Percentiles rank a stretch among this genome's conserved stretches.
These are phyloP conservation scores for Metschnikowia noctiluminum DNA, from an alignment of 805 yeast species.

Conservation along the genomic window DNA sequence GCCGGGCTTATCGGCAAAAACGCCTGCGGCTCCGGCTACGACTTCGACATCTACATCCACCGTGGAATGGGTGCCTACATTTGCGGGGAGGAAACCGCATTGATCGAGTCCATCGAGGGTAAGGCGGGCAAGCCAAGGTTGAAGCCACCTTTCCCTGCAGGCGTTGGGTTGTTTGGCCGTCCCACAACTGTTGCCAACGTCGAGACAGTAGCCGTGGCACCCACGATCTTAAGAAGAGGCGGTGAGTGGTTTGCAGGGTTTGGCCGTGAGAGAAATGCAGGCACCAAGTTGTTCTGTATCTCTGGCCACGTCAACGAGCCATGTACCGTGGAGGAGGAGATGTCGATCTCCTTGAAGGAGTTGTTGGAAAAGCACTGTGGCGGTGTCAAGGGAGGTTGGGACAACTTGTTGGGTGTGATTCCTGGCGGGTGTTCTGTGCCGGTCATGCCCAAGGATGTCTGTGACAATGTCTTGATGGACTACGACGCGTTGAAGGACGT, in stretches of 20 bases:
- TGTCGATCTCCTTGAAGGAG: slow-evolving; percentile 84
- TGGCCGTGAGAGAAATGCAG: slow-evolving; percentile 82
- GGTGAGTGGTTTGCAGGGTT: slow-evolving; percentile 82
- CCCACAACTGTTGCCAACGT: slow-evolving; percentile 91
- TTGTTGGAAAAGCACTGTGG: slow-evolving; percentile 87
- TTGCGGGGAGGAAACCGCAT: slow-evolving; percentile 90
- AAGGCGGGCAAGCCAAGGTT: slow-evolving; percentile 92
- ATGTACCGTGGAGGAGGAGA: slow-evolving; percentile 90
- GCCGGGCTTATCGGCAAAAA: slow-evolving; percentile 79
- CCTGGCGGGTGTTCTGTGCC: slow-evolving; percentile 94
- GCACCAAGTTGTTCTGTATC: slow-evolving; percentile 80
- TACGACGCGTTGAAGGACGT: slow-evolving; percentile 81
- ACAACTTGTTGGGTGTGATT: slow-evolving; percentile 78
- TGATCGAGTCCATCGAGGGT: slow-evolving; percentile 86
- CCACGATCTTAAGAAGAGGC: slow-evolving; percentile 85
- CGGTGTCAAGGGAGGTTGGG: slow-evolving; percentile 92
- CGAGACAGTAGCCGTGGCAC: slow-evolving; percentile 87
- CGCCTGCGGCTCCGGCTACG: slow-evolving; percentile 85
- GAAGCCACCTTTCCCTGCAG: slow-evolving; percentile 95
- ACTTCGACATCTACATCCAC: slow-evolving; percentile 79
- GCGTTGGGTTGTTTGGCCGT: slow-evolving; percentile 87
- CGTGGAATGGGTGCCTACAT: slow-evolving; percentile 93
- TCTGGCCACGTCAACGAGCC: slow-evolving; percentile 92
- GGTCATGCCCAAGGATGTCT: slow-evolving; percentile 61
- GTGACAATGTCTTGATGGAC: slow-evolving; percentile 78